These are phyloP conservation scores for Neurospora sp. DNA, from an alignment of 495 filamentous ascomycete species.

Conservation along the genomic window DNA sequence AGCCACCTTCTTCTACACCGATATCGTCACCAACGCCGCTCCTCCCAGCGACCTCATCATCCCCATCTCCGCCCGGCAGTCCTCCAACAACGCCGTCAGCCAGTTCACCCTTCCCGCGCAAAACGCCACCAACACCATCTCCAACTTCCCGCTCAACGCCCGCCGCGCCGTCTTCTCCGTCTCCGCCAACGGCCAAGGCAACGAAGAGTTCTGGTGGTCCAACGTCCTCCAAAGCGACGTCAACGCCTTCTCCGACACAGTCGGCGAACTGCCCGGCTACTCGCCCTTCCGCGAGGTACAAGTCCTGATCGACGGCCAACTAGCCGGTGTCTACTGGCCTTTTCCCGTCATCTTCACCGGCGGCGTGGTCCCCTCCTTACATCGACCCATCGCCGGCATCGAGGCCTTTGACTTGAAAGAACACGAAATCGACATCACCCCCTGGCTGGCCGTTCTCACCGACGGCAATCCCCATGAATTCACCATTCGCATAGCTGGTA, in stretches of 20 bases:
- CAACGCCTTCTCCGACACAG: constrained; percentile 47
- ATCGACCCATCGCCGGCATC: constrained; percentile 77
- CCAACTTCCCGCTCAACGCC: constrained; percentile 45
- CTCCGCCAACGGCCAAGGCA: constrained; percentile 64
- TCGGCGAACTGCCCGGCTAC: constrained; percentile 49
- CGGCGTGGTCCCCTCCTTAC: constrained; percentile 70
- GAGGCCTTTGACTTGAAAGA: constrained; percentile 75
- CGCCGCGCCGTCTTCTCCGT: constrained; percentile 67
- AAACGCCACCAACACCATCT: constrained; percentile 49
- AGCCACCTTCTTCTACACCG: constrained; percentile 57
- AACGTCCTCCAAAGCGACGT: constrained; percentile 62
- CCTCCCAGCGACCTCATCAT: constrained; percentile 57
- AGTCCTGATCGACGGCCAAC: constrained; percentile 60
- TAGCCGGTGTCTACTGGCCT: constrained; percentile 77
- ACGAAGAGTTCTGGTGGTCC: constrained; percentile 85
- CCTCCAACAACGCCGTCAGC: constrained; percentile 45
- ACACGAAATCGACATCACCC: constrained; percentile 77
- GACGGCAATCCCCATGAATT: constrained; percentile 58
- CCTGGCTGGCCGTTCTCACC: constrained; percentile 59
- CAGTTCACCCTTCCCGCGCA: constrained; percentile 60
- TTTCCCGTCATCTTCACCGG: constrained; percentile 85
- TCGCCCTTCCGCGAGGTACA: constrained; percentile 73
- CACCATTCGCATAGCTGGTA: constrained; percentile 57
- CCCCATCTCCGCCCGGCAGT: constrained; percentile 59
- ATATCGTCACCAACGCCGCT: constrained; percentile 25